These are phyloP conservation scores for Neocucurbitaria cava DNA, from an alignment of 2,329 filamentous ascomycete species.

Conservation along the genomic window DNA sequence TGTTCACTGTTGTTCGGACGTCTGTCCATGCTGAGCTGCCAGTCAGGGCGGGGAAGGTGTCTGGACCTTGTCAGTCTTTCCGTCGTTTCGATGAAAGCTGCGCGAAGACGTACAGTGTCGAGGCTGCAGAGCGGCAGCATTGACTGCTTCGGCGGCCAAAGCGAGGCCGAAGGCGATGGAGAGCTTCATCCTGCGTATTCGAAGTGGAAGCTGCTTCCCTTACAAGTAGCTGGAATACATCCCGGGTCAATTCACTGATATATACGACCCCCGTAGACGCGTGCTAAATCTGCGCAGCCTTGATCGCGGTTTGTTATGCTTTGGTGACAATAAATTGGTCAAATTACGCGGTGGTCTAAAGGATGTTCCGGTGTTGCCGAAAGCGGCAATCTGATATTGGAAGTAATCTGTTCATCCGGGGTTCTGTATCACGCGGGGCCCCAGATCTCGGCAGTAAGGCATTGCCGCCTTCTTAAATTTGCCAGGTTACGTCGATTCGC, in stretches of 20 bases:
- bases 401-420: conserved; percentile 20
- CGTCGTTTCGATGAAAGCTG: conserved; percentile 9
- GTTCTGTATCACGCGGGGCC: conserved; percentile 29
- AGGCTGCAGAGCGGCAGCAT: conserved; percentile 31
- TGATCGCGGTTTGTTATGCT: conserved; percentile 5
- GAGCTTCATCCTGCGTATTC: conserved; percentile 33
- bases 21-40: conserved; percentile 6
- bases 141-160: conserved; percentile 24
- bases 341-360: conserved; percentile 31
- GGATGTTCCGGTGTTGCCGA: conserved; percentile 21
- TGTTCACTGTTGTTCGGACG: conserved; percentile 15
- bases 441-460: conserved; percentile 26
- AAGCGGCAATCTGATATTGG: conserved; percentile 32
- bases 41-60: conserved; percentile 14
- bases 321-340: conserved; percentile 24
- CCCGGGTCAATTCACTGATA: conserved; percentile 1
- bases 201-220: not conserved
- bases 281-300: not conserved
- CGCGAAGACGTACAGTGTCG: conserved; percentile 22
- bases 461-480: conserved; percentile 18
- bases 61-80: not conserved
- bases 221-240: not conserved
- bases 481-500: not conserved
- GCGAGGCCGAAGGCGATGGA: conserved; percentile 25
- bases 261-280: conserved; percentile 2